Base-by-base conservation (phyloP, 768 basidiomycete genomes). In the Mycena galopus region DNA sequence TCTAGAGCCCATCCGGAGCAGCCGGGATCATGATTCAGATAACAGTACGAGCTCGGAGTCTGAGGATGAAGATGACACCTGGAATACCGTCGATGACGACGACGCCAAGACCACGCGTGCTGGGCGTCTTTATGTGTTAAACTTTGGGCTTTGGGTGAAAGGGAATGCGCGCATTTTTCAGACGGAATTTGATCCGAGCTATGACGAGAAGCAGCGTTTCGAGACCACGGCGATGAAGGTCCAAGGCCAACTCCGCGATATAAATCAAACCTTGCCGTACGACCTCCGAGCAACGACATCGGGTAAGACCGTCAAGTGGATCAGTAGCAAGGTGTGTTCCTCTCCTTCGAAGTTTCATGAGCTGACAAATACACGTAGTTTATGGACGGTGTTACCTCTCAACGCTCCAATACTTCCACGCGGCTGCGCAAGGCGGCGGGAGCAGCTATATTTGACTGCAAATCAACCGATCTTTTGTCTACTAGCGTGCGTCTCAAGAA, bases 201-300 rank as follows among this genome's bases (percentile, higher is more conserved):
- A 50, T 19, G 37, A 62, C 32, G 67, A 61, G 32, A 30, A 47
- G 51, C n/a, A 44, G 25, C 33, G 66, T 7, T 67, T 67, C 32
- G 66, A 55, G 4, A 67, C 23, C 21, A 2, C 19, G 9, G 50
- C 42, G n/a, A 69, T 33, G 11, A 69, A 57, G 23, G 39, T 61
- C 11, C 59, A 69, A 23, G 67, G 67, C n/a, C 57, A 69, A 47
- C 50, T 69, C 17, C 67, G 50, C 14, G 67, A 62, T 23, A 50
- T 69, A 11, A 11, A 55, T 17, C 25, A 55, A n/a, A 10, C 55
- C 7, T 30, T 69, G 3, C 67, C n/a, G n/a, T n/a, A n/a, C n/a
- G n/a, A n/a, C n/a, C n/a, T n/a, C n/a, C n/a, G n/a, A n/a, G n/a
- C n/a, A n/a, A n/a, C n/a, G n/a, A n/a, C n/a, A n/a, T n/a, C n/a